Conservation (phyloP, 2,329 filamentous ascomycete species). For the Shiraia sp. region DNA sequence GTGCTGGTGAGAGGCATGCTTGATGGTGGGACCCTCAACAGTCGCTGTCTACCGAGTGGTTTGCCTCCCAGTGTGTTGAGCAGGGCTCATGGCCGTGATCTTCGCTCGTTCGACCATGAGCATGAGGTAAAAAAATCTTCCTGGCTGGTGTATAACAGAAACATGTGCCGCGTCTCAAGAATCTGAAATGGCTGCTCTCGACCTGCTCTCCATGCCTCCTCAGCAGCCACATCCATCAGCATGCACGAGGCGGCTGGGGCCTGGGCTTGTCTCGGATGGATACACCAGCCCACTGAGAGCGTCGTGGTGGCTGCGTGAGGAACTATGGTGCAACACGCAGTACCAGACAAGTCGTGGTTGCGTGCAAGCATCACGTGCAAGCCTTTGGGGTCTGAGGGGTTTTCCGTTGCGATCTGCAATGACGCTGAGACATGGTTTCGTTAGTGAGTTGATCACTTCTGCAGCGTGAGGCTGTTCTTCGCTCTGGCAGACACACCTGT, state of each 20-base stretch:
- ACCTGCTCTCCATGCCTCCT: constrained; percentile 8
- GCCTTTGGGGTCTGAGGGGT: constrained; percentile 9
- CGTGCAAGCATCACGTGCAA: constrained; percentile 5
- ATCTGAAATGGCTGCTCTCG: constrained; percentile 7
- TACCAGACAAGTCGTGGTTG: constrained; percentile 1
- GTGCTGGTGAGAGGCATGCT: constrained; percentile 14
- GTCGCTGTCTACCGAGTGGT: constrained; percentile 12
- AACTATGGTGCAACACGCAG: constrained; percentile 7
- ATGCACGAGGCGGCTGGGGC: constrained; percentile 6
- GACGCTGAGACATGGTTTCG: constrained; percentile 11
- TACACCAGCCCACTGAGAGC: constrained; percentile 1
- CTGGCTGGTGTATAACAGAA: constrained; percentile 18
- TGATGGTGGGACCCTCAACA: constrained; percentile 21
- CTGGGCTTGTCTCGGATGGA: constrained; percentile 13
- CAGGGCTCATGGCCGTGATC: constrained; percentile 20
- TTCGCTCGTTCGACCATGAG: constrained; percentile 2
- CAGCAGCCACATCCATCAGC: constrained; percentile 11
- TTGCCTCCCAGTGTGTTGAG: constrained; percentile 9
- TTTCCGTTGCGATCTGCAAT: constrained; percentile 9
- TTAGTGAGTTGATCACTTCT: constrained; percentile 8
- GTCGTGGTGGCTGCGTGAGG: constrained; percentile 7
- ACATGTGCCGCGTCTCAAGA: constrained; percentile 13
- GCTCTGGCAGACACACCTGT: no score
- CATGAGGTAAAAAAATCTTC: constrained; percentile 21
- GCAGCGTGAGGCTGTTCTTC: constrained; percentile 13